These are phyloP conservation scores for Taphrina flavorubra DNA, from an alignment of 1,139 yeast genomes.

Conservation along the genomic window DNA sequence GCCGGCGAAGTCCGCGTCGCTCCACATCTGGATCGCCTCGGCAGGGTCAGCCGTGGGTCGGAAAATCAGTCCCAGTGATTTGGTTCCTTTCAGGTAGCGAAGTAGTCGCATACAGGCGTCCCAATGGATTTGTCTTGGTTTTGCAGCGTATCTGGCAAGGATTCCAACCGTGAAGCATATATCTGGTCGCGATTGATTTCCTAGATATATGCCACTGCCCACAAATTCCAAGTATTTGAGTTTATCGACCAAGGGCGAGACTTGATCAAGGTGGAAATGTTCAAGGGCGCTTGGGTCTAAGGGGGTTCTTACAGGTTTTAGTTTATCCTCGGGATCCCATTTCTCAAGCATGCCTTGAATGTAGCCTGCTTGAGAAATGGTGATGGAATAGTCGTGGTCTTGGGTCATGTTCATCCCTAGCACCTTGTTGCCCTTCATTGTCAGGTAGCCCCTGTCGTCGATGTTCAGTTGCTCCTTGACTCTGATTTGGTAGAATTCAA, in stretches of 20 bases:
- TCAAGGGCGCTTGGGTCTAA: too few relatives aligned
- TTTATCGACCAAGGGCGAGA: too few relatives aligned
- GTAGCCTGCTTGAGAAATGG: neutral
- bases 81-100: neutral
- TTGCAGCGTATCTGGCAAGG: neutral
- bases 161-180: neutral
- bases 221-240: neutral
- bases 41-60: neutral
- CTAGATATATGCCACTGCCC: neutral
- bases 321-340: neutral
- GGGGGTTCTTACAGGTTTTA: neutral
- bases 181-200: neutral
- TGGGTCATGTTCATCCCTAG: neutral
- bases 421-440: neutral
- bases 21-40: neutral
- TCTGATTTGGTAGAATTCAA: neutral
- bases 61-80: neutral
- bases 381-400: neutral
- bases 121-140: neutral
- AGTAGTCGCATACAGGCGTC: neutral
- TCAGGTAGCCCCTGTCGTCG: neutral
- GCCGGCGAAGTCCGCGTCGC: neutral
- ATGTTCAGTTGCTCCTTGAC: too few relatives aligned
- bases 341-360: neutral
- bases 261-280: too few relatives aligned